Evolutionary conservation across 73 alveolate genomes (phyloP), one percentile per base, ranked within the genome.

Genomic region (Diophrys sp.): DNA sequence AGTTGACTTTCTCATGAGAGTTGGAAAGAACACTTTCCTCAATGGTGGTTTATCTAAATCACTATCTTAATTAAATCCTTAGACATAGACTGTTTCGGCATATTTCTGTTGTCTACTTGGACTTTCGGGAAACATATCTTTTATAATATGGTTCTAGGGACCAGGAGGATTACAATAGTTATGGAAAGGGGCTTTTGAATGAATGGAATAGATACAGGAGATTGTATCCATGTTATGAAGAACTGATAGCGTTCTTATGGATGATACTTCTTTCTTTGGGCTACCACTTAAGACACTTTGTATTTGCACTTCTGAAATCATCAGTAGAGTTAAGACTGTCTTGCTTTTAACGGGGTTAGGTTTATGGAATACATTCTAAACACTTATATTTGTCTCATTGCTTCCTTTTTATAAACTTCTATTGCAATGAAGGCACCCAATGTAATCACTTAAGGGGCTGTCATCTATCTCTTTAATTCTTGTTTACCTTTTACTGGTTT

Each of bases 381-480:
- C 14, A 79, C 88, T 2, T 91, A 82, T 14, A 91, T 88, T 70
- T 91, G 97, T 69, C 88, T 77, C n/a, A 78, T 91, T 14, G 95
- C 93, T n/a, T 18, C 68, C 88, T n/a, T 82, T 67, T 0, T 80
- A 87, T 75, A 79, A 91, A 70, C 76, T 77, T 69, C 97, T 73
- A 28, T 31, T 26, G 62, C 97, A 91, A 54, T 91, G 84, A 23
- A 89, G 90, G 69, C 97, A 91, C 54, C 75, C 77, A 25, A 82
- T 70, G 33, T 83, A 84, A 75, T 82, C 90, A 1, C 28, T 82
- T 33, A 23, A 70, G 79, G 77, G 2, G 32, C 73, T 66, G 85
- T 71, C 33, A 67, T 31, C 27, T 57, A 33, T n/a, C 75, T 14
- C 8, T 56, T 26, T 27, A 54, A 70, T 14, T 68, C 83, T 26